Evolutionary conservation across 2,329 filamentous ascomycete species (phyloP).

Genomic region (Stachybotrys chartarum): DNA sequence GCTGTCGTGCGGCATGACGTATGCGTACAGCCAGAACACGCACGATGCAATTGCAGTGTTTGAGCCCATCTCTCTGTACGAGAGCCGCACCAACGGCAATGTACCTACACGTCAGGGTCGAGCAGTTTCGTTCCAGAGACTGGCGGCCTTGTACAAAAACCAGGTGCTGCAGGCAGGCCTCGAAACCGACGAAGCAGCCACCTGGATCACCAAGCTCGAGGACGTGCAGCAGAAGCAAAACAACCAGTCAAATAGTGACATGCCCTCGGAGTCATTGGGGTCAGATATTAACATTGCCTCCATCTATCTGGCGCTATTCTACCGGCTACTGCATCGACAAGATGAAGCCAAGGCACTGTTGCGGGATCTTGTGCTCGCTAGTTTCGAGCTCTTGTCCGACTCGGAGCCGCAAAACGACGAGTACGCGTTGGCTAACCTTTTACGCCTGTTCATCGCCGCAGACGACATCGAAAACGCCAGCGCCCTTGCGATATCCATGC

Average conservation of each 20-base stretch:
- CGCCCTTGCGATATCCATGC: slow-evolving; percentile 31
- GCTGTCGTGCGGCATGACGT: slow-evolving; percentile 26
- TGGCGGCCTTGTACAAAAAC: slow-evolving; percentile 29
- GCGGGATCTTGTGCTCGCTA: slow-evolving; percentile 25
- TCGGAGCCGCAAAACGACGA: slow-evolving; percentile 33
- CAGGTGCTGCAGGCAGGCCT: slow-evolving; percentile 21
- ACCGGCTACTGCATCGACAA: slow-evolving; percentile 21
- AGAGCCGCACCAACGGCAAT: slow-evolving; percentile 31
- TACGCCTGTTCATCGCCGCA: slow-evolving; percentile 29
- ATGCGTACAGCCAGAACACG: slow-evolving; percentile 25
- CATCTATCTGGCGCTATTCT: slow-evolving; percentile 31
- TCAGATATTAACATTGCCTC: slow-evolving; percentile 34
- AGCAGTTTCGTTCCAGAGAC: slow-evolving; percentile 30
- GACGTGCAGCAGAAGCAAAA: slow-evolving; percentile 27
- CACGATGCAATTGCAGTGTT: slow-evolving; percentile 26
- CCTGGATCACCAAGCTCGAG: slow-evolving; percentile 27
- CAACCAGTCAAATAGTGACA: slow-evolving; percentile 28
- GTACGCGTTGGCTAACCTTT: slow-evolving; percentile 33
- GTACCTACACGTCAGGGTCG: slow-evolving; percentile 30
- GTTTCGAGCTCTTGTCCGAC: slow-evolving; percentile 29
- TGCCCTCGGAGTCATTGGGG: slow-evolving; percentile 31
- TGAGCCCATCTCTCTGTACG: slow-evolving; percentile 26
- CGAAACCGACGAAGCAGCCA: slow-evolving; percentile 14
- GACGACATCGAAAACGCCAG: slow-evolving; percentile 27
- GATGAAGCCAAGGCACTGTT: slow-evolving; percentile 21